Percentiles rank a stretch among this genome's conserved stretches.
These are phyloP conservation scores for Metarhizium brunneum DNA, from an alignment of 2,329 filamentous ascomycete species.

Conservation along the genomic window DNA sequence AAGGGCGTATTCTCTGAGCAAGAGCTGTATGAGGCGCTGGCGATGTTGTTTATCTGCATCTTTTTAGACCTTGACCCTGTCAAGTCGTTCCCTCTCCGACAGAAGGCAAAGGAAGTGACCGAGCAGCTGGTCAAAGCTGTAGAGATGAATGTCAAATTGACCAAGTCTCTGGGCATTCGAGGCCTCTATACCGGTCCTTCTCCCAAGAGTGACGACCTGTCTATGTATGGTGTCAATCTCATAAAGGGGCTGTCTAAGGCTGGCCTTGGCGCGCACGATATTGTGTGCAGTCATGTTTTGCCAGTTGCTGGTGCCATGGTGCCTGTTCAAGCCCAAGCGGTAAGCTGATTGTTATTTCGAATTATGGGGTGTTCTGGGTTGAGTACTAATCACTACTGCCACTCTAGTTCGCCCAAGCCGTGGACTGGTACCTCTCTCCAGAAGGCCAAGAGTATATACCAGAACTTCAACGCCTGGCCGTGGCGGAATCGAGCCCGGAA, in stretches of 20 bases:
- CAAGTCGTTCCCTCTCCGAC: conserved; percentile 55
- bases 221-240: conserved; percentile 55
- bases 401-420: conserved; percentile 55
- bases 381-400: neutral
- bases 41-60: conserved; percentile 55
- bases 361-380: too few relatives aligned
- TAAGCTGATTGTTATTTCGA: conserved; percentile 23
- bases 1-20: conserved; percentile 47
- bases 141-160: conserved; percentile 55
- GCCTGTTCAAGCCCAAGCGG: conserved; percentile 60
- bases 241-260: conserved; percentile 55
- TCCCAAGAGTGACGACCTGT: conserved; percentile 44
- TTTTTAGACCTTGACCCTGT: conserved; percentile 58
- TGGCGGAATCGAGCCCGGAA: conserved; percentile 42
- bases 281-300: conserved; percentile 62
- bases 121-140: conserved; percentile 51
- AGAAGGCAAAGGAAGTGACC: conserved; percentile 47
- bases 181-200: conserved; percentile 42
- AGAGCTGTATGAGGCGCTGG: conserved; percentile 52
- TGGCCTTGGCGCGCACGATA: conserved; percentile 53
- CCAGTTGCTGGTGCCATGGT: conserved; percentile 59
- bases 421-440: conserved; percentile 62
- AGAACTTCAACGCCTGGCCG: conserved; percentile 52
- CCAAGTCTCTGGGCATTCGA: conserved; percentile 26
- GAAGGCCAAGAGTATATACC: conserved; percentile 45